Base-by-base conservation (phyloP, 306 rosid species). In the Phaseolus lunatus region DNA sequence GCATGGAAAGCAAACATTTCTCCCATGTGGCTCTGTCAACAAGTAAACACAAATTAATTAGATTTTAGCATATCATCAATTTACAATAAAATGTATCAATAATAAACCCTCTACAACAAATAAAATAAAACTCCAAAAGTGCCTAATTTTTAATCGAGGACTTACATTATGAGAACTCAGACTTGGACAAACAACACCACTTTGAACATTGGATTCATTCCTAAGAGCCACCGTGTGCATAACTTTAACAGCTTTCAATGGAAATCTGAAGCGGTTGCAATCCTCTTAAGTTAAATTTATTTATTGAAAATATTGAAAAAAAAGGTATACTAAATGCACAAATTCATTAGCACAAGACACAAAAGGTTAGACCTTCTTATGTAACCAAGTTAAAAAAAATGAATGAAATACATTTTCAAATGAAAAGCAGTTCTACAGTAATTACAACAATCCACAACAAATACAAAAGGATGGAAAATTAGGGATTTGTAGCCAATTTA, bases 1-100 rank as follows among this genome's bases (percentile, higher is more conserved):
- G 97, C 86, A 72, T 95, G 98, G 86, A 89, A 90, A 70, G 97
- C 97, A 86, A 92, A 92, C 91, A 90, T 87, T 66, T 84, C 96
- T 72, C 99, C 96, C 99, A 92, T 90, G 58, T 85, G 91, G 56
- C 87, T 92, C 96, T 95, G 98, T 50, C 76, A 85, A 81, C 70
- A 87, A 24, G 61, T 24, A 67, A 63, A 68, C 54, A 70, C 11
- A 70, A 47, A 69, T 14, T 43, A 52, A 80, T 81, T 48, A 76
- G 79, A 72, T 54, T 52, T 44, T 22, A 8, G 53, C 37, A 53
- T 35, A 80, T 52, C 49, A 47, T 33, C 71, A 20, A 62, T 72
- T 37, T 31, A 26, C 61, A 35, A 67, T 67, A 47, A 68, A 75
- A 67, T 63, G 54, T 41, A 74, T 54, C 33, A 65, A 35, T 47